These are phyloP conservation scores for Vigna angularis DNA, from an alignment of 306 rosid genomes.

Conservation along the genomic window DNA sequence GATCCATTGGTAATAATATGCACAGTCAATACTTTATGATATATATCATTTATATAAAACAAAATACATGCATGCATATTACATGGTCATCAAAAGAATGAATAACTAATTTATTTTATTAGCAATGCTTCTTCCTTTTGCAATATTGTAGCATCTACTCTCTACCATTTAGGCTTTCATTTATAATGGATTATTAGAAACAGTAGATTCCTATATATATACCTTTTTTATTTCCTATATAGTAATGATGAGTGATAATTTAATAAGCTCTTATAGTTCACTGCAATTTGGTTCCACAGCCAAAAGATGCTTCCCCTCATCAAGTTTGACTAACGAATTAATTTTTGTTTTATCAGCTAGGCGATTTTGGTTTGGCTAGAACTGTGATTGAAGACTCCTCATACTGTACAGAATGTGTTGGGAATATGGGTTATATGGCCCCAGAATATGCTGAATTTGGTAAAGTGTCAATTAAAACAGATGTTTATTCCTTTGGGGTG, in stretches of 20 bases:
- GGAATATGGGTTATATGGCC: slow-evolving; percentile 73
- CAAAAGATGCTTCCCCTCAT: slow-evolving; percentile 26
- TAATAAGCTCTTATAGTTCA: background rate
- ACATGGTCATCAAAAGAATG: background rate
- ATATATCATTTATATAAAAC: too few species aligned
- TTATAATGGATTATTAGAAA: background rate
- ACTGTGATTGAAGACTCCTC: slow-evolving; percentile 50
- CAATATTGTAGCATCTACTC: background rate
- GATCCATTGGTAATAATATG: slow-evolving; percentile 61
- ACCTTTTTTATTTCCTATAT: background rate
- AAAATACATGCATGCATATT: too few species aligned
- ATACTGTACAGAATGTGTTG: slow-evolving; percentile 63
- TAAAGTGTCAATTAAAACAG: slow-evolving; percentile 71
- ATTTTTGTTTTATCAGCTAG: slow-evolving; percentile 55
- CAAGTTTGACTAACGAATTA: background rate
- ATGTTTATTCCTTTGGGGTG: slow-evolving; percentile 84
- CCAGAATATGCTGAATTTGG: slow-evolving; percentile 86
- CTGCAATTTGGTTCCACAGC: slow-evolving; percentile 8
- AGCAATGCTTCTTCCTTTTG: too few species aligned
- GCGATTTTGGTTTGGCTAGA: slow-evolving; percentile 88
- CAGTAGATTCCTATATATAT: background rate
- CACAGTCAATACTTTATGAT: background rate
- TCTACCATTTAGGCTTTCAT: background rate
- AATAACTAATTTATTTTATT: background rate
- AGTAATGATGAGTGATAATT: background rate